phyloP scores from a whole-genome alignment of 2,329 filamentous ascomycete species.

The Myriangium duriaei region DNA sequence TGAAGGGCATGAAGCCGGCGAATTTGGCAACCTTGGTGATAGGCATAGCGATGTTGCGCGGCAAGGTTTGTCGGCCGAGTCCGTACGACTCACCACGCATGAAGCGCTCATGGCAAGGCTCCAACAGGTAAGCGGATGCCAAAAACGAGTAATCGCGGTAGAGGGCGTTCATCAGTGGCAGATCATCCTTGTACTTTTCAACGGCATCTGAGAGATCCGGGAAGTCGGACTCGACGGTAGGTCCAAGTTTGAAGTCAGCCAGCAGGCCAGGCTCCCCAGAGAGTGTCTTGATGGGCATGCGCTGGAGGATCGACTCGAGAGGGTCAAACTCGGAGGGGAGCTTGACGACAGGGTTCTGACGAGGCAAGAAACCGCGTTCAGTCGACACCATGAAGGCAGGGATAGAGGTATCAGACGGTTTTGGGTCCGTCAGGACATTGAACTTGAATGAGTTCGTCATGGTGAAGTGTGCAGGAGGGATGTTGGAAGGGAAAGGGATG shows the following conservation, averaged over 20 bases:
- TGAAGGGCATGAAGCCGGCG: slow-evolving; percentile 56
- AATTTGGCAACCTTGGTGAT: slow-evolving; percentile 74
- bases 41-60: slow-evolving; percentile 62
- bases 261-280: slow-evolving; percentile 67
- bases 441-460: slow-evolving; percentile 29
- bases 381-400: slow-evolving; percentile 72
- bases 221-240: slow-evolving; percentile 55
- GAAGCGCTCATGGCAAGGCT: slow-evolving; percentile 56
- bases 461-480: background rate
- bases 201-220: slow-evolving; percentile 64
- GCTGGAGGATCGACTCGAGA: slow-evolving; percentile 58
- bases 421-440: slow-evolving; percentile 50
- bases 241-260: slow-evolving; percentile 59
- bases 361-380: slow-evolving; percentile 60
- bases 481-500: slow-evolving; percentile 1
- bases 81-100: slow-evolving; percentile 52
- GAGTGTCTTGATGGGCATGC: slow-evolving; percentile 66
- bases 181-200: slow-evolving; percentile 57
- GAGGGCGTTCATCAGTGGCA: slow-evolving; percentile 69
- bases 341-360: slow-evolving; percentile 34
- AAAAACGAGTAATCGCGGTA: slow-evolving; percentile 90
- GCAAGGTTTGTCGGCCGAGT: slow-evolving; percentile 60
- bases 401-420: slow-evolving; percentile 48
- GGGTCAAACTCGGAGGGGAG: slow-evolving; percentile 63
- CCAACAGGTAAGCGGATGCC: slow-evolving; percentile 76